Percentiles rank a stretch among this genome's conserved stretches.
These are phyloP conservation scores for Ophiosphaerella herpotricha DNA, from an alignment of 2,329 filamentous ascomycete genomes.

Conservation along the genomic window DNA sequence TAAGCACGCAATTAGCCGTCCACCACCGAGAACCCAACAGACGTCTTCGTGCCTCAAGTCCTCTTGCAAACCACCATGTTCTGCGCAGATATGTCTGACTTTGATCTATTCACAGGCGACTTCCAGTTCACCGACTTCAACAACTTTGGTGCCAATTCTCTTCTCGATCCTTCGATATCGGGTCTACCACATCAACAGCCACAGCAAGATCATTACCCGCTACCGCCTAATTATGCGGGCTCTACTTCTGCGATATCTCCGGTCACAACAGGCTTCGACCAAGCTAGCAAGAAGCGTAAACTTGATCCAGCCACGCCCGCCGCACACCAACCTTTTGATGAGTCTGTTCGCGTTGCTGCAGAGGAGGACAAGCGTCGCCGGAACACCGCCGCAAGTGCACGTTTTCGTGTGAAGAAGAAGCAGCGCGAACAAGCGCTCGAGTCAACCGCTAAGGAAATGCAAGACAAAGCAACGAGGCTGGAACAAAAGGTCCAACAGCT, in stretches of 20 bases:
- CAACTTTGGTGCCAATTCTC: slow-evolving; percentile 40
- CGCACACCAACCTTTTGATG: slow-evolving; percentile 48
- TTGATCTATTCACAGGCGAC: slow-evolving; percentile 45
- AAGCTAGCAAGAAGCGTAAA: slow-evolving; percentile 53
- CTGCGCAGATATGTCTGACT: slow-evolving; percentile 40
- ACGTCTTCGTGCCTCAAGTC: slow-evolving; percentile 11
- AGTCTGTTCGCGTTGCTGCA: slow-evolving; percentile 52
- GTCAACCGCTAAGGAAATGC: slow-evolving; percentile 57
- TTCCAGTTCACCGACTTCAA: slow-evolving; percentile 55
- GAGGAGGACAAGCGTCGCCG: slow-evolving; percentile 60
- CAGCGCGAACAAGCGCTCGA: slow-evolving; percentile 58
- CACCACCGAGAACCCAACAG: slow-evolving; percentile 16
- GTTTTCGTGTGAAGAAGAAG: slow-evolving; percentile 62
- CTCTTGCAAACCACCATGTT: slow-evolving; percentile 6
- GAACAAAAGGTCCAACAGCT: slow-evolving; percentile 55
- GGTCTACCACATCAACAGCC: slow-evolving; percentile 31
- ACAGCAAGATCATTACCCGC: slow-evolving; percentile 30
- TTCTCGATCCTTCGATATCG: slow-evolving; percentile 39
- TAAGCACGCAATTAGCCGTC: slow-evolving; percentile 46
- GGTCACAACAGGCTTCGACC: slow-evolving; percentile 32
- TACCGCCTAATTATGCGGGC: slow-evolving; percentile 34
- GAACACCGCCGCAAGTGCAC: slow-evolving; percentile 58
- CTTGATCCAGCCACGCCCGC: slow-evolving; percentile 41
- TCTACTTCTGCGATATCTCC: slow-evolving; percentile 38
- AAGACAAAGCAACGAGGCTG: slow-evolving; percentile 51